These are phyloP conservation scores for Ligustrum vulgare DNA, from an alignment of 257 asterid species.

Conservation along the genomic window DNA sequence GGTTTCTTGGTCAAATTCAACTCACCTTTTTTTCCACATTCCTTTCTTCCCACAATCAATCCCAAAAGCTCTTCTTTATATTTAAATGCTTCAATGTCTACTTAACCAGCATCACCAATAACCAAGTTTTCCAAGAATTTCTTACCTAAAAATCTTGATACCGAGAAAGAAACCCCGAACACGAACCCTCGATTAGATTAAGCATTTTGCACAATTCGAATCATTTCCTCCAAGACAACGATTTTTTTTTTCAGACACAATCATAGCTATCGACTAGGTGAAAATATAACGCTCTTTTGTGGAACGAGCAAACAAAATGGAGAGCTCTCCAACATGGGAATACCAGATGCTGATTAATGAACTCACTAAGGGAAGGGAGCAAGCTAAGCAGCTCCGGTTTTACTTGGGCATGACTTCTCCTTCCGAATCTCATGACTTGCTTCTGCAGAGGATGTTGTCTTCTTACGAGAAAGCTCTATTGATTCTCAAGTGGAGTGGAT, in stretches of 20 bases:
- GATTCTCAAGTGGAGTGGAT: slow-evolving; percentile 59
- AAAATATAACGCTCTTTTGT: neutral
- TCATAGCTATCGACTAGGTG: neutral
- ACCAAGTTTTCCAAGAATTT: slow-evolving; percentile 7
- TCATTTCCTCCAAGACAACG: neutral
- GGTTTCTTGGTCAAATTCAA: slow-evolving; percentile 78
- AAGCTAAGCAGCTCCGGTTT: slow-evolving; percentile 60
- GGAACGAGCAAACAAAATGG: slow-evolving; percentile 38
- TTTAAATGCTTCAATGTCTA: slow-evolving; percentile 31
- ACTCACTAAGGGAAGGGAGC: slow-evolving; percentile 75
- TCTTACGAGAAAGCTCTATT: slow-evolving; percentile 72
- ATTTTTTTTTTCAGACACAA: neutral
- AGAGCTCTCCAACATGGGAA: slow-evolving; percentile 43
- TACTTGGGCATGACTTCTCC: slow-evolving; percentile 45
- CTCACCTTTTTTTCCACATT: slow-evolving; percentile 44
- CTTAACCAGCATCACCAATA: slow-evolving; percentile 25
- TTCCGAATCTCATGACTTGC: slow-evolving; percentile 44
- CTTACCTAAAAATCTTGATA: slow-evolving; percentile 19
- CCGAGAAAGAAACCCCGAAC: neutral
- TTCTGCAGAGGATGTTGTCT: slow-evolving; percentile 63
- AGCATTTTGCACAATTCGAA: neutral
- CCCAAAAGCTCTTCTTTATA: slow-evolving; percentile 36
- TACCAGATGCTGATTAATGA: slow-evolving; percentile 53
- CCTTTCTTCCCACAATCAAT: slow-evolving; percentile 20
- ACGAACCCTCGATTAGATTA: neutral